Evolutionary conservation across 352 stramenopile genomes (phyloP).

Genomic region (Globisporangium takayamanum): DNA sequence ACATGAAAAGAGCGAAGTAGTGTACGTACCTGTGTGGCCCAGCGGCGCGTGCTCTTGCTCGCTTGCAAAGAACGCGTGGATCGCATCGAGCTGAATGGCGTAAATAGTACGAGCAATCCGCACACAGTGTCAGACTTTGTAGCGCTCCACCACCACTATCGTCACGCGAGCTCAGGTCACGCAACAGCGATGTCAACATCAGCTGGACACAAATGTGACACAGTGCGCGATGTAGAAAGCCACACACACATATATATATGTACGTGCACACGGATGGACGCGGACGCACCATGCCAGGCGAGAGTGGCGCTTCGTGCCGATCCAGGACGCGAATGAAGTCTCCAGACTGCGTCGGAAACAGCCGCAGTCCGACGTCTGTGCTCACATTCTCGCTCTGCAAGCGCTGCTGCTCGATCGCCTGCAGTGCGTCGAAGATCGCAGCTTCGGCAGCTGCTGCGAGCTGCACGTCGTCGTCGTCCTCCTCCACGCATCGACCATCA

Average conservation of each 20-base stretch:
- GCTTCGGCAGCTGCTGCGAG: not conserved
- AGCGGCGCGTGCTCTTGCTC: not conserved
- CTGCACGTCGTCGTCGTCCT: not conserved
- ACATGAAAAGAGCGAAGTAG: not conserved
- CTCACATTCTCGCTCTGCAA: constrained; percentile 14
- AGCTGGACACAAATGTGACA: too few relatives aligned
- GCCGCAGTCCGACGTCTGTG: constrained; percentile 3
- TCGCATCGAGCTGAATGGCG: constrained; percentile 12
- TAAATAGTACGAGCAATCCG: not conserved
- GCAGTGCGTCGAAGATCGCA: constrained; percentile 24
- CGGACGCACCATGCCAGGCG: constrained; percentile 35
- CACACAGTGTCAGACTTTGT: not conserved
- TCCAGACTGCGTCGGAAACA: constrained; percentile 16
- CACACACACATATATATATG: not conserved
- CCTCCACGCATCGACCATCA: too few relatives aligned
- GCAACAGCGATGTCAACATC: too few relatives aligned
- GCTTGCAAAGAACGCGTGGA: constrained; percentile 8
- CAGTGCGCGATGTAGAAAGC: too few relatives aligned
- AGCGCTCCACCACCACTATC: not conserved
- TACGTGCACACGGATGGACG: not conserved
- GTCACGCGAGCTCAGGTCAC: too few relatives aligned
- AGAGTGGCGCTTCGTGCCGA: constrained; percentile 42
- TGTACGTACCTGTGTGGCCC: not conserved
- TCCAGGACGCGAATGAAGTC: constrained; percentile 63
- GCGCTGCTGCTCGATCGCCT: constrained; percentile 26